Base-by-base conservation (phyloP, 345 rosid species). In the Populus deltoides region DNA sequence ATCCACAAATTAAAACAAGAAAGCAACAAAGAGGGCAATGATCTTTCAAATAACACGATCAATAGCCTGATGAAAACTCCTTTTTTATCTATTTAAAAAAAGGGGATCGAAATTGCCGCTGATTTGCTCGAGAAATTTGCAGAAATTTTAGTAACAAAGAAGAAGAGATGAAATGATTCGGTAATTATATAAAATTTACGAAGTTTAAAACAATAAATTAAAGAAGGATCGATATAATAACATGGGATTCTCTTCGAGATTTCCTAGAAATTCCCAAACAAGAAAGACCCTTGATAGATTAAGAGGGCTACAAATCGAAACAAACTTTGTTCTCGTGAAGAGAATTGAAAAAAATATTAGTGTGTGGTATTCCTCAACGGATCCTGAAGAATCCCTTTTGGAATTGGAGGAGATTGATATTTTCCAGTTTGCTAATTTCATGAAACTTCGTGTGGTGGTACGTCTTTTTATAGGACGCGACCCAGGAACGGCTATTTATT, bases 31-130 rank as follows among this genome's bases (percentile, higher is more conserved):
- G 18, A 10, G 47, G 84, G 83, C 83, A 18, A 7, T 78, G 94
- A 87, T 91, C 87, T 81, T 55, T 43, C 76, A 75, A 87, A 86
- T 51, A 85, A 67, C 57, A 66, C 80, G 89, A 91, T 86, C 87
- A 76, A 57, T 31, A 25, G 75, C 85, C 80, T 47, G 65, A 79
- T 38, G 51, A 57, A 27, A 77, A 49, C 70, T 57, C 78, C 73
- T 68, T 43, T 43, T 43, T 43, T 11, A 43, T 2, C 45, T 41
- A 41, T 41, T 9, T 41, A 41, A 41, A 9, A 41, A 0, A 41
- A 10, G 45, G 13, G 45, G 13, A 41, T 43, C 1, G 47, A 13
- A 43, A 43, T 43, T 75, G 9, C 71, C 15, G 70, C 16, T 59
- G 16, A 66, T 71, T 71, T 59, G 35, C 70, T 45, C 36, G 10